phyloP scores from a whole-genome alignment of 306 rosid species.

The Inga oerstediana region DNA sequence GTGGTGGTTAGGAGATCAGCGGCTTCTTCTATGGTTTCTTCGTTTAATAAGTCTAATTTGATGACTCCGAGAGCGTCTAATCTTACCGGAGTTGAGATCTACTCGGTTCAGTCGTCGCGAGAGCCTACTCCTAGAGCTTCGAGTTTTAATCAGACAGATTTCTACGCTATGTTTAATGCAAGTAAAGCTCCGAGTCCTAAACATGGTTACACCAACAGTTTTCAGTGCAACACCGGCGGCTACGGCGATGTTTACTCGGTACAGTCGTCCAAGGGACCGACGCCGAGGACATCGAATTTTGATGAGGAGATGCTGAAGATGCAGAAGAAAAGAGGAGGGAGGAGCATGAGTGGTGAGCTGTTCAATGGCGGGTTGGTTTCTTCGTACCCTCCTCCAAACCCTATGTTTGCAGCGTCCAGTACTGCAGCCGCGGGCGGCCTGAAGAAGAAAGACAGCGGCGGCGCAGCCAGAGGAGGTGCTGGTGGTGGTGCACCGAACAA shows the following conservation, averaged over 20 bases:
- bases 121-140: slow-evolving; percentile 76
- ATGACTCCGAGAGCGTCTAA: slow-evolving; percentile 69
- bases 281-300: slow-evolving; percentile 66
- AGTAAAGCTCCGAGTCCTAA: slow-evolving; percentile 74
- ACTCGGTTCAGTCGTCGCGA: slow-evolving; percentile 68
- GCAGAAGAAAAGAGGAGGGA: slow-evolving; percentile 46
- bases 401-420: slow-evolving; percentile 47
- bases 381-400: slow-evolving; percentile 57
- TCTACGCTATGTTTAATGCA: slow-evolving; percentile 59
- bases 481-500: slow-evolving; percentile 29
- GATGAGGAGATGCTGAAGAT: slow-evolving; percentile 60
- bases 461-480: slow-evolving; percentile 8
- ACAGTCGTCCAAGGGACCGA: slow-evolving; percentile 61
- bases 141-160: slow-evolving; percentile 64
- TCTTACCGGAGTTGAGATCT: slow-evolving; percentile 70
- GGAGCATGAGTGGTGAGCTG: slow-evolving; percentile 67
- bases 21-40: slow-evolving; percentile 60
- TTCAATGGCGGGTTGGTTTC: slow-evolving; percentile 42
- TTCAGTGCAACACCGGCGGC: slow-evolving; percentile 30
- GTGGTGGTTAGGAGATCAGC: slow-evolving; percentile 64
- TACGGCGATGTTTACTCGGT: slow-evolving; percentile 55
- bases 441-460: slow-evolving; percentile 38
- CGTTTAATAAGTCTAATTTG: slow-evolving; percentile 58
- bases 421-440: slow-evolving; percentile 39
- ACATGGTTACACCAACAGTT: slow-evolving; percentile 51